Conservation (phyloP, 2,329 filamentous ascomycete species). For the Cadophora sp. region DNA sequence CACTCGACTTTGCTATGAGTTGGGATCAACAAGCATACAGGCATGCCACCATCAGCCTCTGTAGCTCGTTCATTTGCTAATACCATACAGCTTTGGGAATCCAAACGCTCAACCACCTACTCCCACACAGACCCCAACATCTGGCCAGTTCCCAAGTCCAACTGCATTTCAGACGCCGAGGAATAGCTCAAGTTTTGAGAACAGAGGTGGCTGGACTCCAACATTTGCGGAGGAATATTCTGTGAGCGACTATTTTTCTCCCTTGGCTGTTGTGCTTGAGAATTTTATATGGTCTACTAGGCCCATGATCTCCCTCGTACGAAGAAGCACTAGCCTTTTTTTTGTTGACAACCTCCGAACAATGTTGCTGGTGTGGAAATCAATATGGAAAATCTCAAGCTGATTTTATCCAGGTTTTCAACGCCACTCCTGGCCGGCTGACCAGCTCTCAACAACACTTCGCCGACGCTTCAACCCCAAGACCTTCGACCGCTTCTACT, state of each 20-base stretch:
- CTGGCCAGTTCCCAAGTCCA: constrained; percentile 59
- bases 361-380: background rate
- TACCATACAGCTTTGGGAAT: constrained; percentile 63
- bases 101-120: constrained; percentile 67
- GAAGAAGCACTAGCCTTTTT: background rate
- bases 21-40: constrained; percentile 63
- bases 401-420: constrained; percentile 51
- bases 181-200: constrained; percentile 55
- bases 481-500: constrained; percentile 29
- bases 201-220: constrained; percentile 63
- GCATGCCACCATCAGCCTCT: constrained; percentile 46
- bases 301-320: background rate
- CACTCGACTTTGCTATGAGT: constrained; percentile 63
- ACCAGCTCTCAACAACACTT: constrained; percentile 43
- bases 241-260: constrained; percentile 45
- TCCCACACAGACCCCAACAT: constrained; percentile 63
- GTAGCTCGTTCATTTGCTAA: constrained; percentile 45
- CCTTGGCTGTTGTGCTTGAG: background rate
- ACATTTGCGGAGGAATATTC: constrained; percentile 70
- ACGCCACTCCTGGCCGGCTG: constrained; percentile 66
- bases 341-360: background rate
- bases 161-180: constrained; percentile 62
- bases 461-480: constrained; percentile 39
- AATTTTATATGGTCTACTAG: background rate
- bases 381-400: constrained; percentile 1